Conservation (phyloP, 1,284 basidiomycete species). For the Chalciporus sp. region DNA sequence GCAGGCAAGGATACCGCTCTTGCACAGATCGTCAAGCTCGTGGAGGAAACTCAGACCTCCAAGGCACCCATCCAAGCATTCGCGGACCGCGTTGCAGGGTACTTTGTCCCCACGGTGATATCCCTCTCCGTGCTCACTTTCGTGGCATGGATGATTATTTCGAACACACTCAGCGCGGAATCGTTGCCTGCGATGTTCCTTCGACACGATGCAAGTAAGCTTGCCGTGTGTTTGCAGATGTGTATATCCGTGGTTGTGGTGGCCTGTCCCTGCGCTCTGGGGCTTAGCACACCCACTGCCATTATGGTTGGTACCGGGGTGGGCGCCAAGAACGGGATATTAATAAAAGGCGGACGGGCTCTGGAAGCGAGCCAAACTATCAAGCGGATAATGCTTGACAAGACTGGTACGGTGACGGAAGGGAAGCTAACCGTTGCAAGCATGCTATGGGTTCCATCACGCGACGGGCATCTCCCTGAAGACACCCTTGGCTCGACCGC, state of each 20-base stretch:
- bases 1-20: conserved; percentile 97
- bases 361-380: conserved; percentile 89
- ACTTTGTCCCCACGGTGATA: conserved; percentile 94
- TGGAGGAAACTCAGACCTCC: conserved; percentile 96
- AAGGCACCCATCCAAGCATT: conserved; percentile 99
- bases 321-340: conserved; percentile 94
- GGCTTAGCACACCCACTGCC: conserved; percentile 95
- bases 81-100: conserved; percentile 92
- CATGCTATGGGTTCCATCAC: conserved; percentile 72
- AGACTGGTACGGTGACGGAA: conserved; percentile 96
- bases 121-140: conserved; percentile 84
- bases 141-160: conserved; percentile 81
- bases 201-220: conserved; percentile 78
- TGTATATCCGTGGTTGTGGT: conserved; percentile 99
- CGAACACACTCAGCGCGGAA: conserved; percentile 60
- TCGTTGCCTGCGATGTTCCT: conserved; percentile 85
- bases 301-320: conserved; percentile 99
- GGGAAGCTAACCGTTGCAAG: conserved; percentile 80
- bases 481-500: conserved; percentile 40
- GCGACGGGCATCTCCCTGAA: conserved; percentile 31
- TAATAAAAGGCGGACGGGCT: conserved; percentile 96
- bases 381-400: conserved; percentile 88
- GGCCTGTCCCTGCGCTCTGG: conserved; percentile 97
- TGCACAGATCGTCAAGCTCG: conserved; percentile 94
- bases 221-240: conserved; percentile 94